Percentiles rank a stretch among this genome's conserved stretches.
Conservation (phyloP, 192 early-diverging fungal species). For the Backusella luteola region DNA sequence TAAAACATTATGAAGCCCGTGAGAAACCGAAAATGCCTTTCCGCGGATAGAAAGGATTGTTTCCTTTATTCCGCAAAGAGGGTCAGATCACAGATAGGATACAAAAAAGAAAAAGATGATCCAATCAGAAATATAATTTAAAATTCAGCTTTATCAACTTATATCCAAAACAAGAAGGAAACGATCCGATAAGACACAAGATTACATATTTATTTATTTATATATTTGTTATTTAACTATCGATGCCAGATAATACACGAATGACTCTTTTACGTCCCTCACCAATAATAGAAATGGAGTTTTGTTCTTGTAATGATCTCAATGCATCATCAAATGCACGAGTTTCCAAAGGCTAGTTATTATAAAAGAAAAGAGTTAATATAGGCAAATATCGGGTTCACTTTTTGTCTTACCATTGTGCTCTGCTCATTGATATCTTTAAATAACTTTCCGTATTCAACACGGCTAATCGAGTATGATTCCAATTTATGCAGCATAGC, state of each 20-base stretch:
- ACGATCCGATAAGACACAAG: conserved; percentile 3
- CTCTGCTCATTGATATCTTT: conserved; percentile 49
- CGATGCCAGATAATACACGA: conserved; percentile 12
- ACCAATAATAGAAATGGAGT: conserved; percentile 36
- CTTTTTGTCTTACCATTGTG: conserved; percentile 36
- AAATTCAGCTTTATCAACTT: background rate
- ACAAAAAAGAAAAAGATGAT: background rate
- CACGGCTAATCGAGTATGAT: conserved; percentile 28
- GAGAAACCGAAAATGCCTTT: background rate
- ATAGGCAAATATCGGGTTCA: background rate
- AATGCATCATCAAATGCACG: conserved; percentile 58
- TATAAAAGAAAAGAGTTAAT: background rate
- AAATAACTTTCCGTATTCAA: conserved; percentile 41
- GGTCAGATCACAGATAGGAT: background rate
- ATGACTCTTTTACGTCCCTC: conserved; percentile 39
- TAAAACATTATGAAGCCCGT: background rate
- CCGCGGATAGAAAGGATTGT: background rate
- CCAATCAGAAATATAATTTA: background rate
- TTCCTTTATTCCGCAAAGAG: background rate
- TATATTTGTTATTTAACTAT: background rate
- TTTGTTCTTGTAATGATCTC: conserved; percentile 53
- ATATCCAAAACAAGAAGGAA: background rate
- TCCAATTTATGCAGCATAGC: conserved; percentile 47
- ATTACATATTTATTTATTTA: background rate
- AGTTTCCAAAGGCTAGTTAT: conserved; percentile 41